Base-by-base conservation (phyloP, 352 stramenopile genomes). In the Hyaloperonospora arabidopsidis region DNA sequence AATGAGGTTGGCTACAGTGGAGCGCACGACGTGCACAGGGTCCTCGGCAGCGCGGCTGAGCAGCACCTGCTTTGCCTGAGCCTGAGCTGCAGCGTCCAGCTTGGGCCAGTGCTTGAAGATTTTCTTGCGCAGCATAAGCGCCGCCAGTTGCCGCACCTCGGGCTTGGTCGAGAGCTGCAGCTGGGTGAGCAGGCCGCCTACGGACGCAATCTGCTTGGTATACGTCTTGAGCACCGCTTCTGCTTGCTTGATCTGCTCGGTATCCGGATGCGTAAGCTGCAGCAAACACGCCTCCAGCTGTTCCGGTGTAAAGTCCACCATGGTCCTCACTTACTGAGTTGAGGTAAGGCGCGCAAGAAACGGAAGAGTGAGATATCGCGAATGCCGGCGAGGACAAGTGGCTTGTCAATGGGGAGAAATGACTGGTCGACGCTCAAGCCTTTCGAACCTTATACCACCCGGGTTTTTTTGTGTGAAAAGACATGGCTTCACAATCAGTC, bases 111-210 rank as follows among this genome's bases (percentile, higher is more conserved):
- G 90, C 64, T 93, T 90, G 49, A 88, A 74, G 41, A 98, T 84
- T 63, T 96, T 95, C 74, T 97, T 97, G 56, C 92, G 88, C 40
- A 98, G 76, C 65, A 98, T 77, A 55, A 98, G 84, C 38, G 85
- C 91, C 11, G 88, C 87, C 38, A 97, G 74, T 67, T 98, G 93
- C 41, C 94, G 88, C 52, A 97, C 88, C 43, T 86, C 72, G 12
- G 75, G 65, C 57, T 87, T 84, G 44, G 45, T 49, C 60, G 84
- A 94, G 60, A 71, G 68, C 72, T 87, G 81, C 54, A 97, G 69
- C 63, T 97, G 85, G 60, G 85, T 91, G 54, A 98, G 86, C 59
- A 97, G 72, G 1, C 85, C 84, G 46, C 75, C 70, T 25, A 98
- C 85, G 21, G 65, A 89, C 36, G 65, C 68, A 38, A 93, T 66